phyloP scores from a whole-genome alignment of 768 basidiomycete genomes.

The Rhizopogon rudus region DNA sequence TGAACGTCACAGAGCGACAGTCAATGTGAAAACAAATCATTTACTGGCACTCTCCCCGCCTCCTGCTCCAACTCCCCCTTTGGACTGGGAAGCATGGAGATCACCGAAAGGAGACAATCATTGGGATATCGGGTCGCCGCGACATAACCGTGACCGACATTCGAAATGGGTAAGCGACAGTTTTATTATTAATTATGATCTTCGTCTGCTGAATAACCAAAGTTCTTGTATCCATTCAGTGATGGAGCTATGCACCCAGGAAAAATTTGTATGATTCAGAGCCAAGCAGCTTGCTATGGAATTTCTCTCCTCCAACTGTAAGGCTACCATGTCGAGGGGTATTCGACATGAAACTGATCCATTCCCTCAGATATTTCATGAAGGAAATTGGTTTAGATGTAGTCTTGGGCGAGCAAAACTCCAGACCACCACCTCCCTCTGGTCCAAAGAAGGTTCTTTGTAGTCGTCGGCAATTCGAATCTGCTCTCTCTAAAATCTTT shows the following conservation, averaged over 20 bases:
- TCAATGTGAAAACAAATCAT: conserved; percentile 1
- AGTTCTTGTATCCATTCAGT: not conserved
- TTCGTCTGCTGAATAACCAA: not conserved
- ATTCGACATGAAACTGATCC: not conserved
- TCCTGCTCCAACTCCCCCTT: not conserved
- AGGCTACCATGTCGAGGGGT: not conserved
- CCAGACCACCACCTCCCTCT: not conserved
- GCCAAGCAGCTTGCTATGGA: not conserved
- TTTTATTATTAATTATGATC: not conserved
- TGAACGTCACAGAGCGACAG: not conserved
- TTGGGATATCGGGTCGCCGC: conserved; percentile 7
- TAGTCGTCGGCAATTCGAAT: not conserved
- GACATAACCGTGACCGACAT: not conserved
- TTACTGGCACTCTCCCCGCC: not conserved
- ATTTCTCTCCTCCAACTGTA: not conserved
- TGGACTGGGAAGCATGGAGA: not conserved
- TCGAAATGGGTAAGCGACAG: not conserved
- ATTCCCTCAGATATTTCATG: not conserved
- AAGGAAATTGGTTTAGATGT: not conserved
- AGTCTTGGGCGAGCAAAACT: not conserved
- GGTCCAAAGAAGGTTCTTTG: not conserved
- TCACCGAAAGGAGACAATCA: not conserved
- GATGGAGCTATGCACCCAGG: not conserved
- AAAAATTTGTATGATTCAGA: not conserved
- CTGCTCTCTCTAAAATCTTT: not conserved